phyloP scores from a whole-genome alignment of 495 filamentous ascomycete species.

The Penicillium odoratum region DNA sequence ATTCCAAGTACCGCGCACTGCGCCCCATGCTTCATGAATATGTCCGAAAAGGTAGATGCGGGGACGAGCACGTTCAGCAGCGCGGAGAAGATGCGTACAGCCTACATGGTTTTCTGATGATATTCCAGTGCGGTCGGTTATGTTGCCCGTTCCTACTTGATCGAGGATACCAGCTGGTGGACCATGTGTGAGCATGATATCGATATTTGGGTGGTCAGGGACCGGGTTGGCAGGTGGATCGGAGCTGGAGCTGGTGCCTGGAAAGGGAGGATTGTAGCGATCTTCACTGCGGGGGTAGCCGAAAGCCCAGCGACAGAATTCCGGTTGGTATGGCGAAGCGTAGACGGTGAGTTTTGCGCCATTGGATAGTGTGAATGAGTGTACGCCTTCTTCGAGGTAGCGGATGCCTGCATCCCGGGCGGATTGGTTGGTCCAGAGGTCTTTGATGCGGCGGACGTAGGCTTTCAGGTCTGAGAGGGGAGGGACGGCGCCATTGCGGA shows the following conservation, averaged over 20 bases:
- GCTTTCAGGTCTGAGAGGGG: conserved; percentile 10
- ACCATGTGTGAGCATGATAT: conserved; percentile 74
- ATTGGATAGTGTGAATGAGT: conserved; percentile 55
- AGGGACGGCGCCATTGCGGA: conserved; percentile 5
- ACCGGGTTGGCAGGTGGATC: conserved; percentile 42
- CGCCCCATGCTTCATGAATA: conserved; percentile 74
- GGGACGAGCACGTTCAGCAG: conserved; percentile 45
- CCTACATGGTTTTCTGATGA: conserved; percentile 35
- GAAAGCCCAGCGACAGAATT: conserved; percentile 61
- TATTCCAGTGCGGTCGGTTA: neutral
- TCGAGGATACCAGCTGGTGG: conserved; percentile 65
- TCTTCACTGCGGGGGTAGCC: conserved; percentile 55
- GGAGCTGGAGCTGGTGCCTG: conserved; percentile 7
- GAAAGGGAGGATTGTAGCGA: conserved; percentile 49
- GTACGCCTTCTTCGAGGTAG: conserved; percentile 67
- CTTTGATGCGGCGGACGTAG: conserved; percentile 32
- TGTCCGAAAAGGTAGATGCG: conserved; percentile 61
- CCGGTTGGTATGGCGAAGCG: conserved; percentile 67
- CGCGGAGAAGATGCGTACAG: conserved; percentile 47
- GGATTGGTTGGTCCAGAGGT: conserved; percentile 48
- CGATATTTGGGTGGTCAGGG: conserved; percentile 50
- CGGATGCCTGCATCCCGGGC: conserved; percentile 54
- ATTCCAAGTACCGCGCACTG: conserved; percentile 56
- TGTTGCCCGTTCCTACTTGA: conserved; percentile 23
- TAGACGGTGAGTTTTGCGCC: conserved; percentile 65